Conservation (phyloP, 108 stramenopile species). For the Skeletonema potamos region DNA sequence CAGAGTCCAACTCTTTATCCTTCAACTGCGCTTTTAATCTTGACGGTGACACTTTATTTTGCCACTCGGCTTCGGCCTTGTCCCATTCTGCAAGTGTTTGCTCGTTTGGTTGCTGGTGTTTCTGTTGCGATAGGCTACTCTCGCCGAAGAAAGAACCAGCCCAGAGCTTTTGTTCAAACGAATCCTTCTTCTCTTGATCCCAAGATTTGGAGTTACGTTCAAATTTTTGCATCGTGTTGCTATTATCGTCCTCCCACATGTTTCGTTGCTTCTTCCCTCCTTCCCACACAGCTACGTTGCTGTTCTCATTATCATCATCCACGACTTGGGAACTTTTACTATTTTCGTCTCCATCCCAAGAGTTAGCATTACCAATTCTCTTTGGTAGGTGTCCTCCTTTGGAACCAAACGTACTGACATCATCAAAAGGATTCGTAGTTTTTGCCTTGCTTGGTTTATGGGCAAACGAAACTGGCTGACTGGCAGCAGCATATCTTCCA, state of each 20-base stretch:
- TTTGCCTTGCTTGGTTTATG: background rate
- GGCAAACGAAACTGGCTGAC: background rate
- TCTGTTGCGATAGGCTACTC: background rate
- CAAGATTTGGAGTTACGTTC: constrained; percentile 22
- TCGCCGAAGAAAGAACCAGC: background rate
- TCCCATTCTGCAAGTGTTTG: constrained; percentile 18
- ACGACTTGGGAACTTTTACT: background rate
- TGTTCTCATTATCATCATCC: background rate
- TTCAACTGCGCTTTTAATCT: background rate
- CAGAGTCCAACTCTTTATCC: background rate
- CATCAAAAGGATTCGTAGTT: background rate
- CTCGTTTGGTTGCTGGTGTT: background rate
- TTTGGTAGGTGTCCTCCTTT: constrained; percentile 1
- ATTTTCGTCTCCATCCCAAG: background rate
- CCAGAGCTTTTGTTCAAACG: background rate
- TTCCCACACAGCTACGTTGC: background rate
- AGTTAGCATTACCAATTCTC: constrained; percentile 16
- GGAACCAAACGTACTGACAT: background rate
- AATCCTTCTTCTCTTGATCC: constrained; percentile 17
- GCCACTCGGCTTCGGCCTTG: constrained; percentile 20
- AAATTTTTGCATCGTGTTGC: constrained; percentile 2
- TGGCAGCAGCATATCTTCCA: background rate
- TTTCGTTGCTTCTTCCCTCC: constrained; percentile 11
- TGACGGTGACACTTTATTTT: background rate
- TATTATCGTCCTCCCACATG: constrained; percentile 12